Base-by-base conservation (phyloP, 1,139 yeast genomes). In the Meyerozyma athensensis region DNA sequence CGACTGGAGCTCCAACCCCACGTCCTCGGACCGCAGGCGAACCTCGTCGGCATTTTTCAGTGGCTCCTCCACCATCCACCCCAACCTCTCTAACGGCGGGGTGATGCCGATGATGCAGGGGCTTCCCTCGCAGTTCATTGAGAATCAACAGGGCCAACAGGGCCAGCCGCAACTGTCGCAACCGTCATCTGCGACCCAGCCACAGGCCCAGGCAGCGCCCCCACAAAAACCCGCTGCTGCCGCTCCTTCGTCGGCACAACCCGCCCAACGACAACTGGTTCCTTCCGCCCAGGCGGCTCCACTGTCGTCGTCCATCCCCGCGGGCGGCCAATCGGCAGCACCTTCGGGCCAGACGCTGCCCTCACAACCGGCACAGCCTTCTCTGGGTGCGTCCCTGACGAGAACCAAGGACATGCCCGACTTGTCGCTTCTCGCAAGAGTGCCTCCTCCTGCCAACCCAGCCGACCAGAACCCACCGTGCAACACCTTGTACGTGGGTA, bases 401-500 rank as follows among this genome's bases (percentile, higher is more conserved):
- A 33, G 31, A 19, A 36, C 36, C 36, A 68, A 63, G 44, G 74
- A 66, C 47, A 69, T 83, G n/a, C 87, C 86, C 9, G 92, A 84
- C 54, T 67, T 83, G 46, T 79, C 87, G 2, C 63, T 83, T 35
- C 63, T 84, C 35, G 87, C 90, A 0, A 64, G 86, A 44, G 87
- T 90, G 18, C 90, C 96, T 26, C 96, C 97, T 1, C 97, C 97
- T 4, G 96, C 96, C 2, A 92, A 92, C 52, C 98, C 98, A 1
- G 98, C 98, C 3, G 98, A 92, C 61, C 98, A 92, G 63, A 92
- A 92, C 54, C 98, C 98, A 7, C 98, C 98, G 6, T 92, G 98
- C 65, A 92, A 92, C 59, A 92, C 98, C 0, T 69, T 92, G 41
- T 92, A 92, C 53, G 98, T 92, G 37, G 98, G 98, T 17, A 92